phyloP scores from a whole-genome alignment of 2,329 filamentous ascomycete genomes.

The Cladophialophora bantiana region DNA sequence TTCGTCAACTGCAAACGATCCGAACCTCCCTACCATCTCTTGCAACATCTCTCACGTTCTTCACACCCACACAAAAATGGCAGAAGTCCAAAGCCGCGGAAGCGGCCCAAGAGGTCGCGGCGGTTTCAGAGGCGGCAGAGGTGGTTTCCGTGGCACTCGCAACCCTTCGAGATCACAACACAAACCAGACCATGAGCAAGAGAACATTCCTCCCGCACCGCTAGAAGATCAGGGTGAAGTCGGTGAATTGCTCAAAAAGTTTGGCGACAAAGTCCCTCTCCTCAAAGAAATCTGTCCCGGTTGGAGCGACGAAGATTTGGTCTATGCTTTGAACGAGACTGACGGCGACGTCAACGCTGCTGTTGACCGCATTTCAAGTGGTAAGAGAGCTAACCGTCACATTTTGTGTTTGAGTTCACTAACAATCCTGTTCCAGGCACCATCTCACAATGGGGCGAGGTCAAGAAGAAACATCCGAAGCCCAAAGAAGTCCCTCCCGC shows the following conservation, averaged over 20 bases:
- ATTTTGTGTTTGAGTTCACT: background rate
- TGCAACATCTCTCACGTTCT: conserved; percentile 35
- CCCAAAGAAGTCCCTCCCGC: conserved; percentile 51
- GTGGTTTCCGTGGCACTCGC: conserved; percentile 82
- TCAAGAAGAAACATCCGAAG: conserved; percentile 61
- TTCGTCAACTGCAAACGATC: conserved; percentile 23
- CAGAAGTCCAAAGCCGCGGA: conserved; percentile 88
- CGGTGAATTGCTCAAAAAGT: conserved; percentile 89
- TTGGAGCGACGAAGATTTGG: conserved; percentile 94
- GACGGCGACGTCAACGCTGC: conserved; percentile 57
- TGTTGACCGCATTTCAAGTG: conserved; percentile 60
- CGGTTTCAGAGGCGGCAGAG: conserved; percentile 60
- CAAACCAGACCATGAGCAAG: conserved; percentile 76
- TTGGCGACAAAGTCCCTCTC: conserved; percentile 76
- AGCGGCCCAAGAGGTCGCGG: conserved; percentile 62
- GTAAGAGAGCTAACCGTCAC: conserved; percentile 42
- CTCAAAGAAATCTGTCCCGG: conserved; percentile 93
- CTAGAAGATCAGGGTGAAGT: conserved; percentile 88
- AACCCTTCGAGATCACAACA: conserved; percentile 55
- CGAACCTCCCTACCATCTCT: conserved; percentile 17
- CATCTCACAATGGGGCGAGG: conserved; percentile 61
- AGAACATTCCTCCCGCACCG: conserved; percentile 65
- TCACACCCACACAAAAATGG: conserved; percentile 70
- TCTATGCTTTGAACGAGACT: conserved; percentile 87
- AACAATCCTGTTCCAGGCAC: conserved; percentile 47